Evolutionary conservation across 148 eudicot genomes (phyloP), one percentile per base, ranked within the genome.

Genomic region (Tetragonia tetragonoides): DNA sequence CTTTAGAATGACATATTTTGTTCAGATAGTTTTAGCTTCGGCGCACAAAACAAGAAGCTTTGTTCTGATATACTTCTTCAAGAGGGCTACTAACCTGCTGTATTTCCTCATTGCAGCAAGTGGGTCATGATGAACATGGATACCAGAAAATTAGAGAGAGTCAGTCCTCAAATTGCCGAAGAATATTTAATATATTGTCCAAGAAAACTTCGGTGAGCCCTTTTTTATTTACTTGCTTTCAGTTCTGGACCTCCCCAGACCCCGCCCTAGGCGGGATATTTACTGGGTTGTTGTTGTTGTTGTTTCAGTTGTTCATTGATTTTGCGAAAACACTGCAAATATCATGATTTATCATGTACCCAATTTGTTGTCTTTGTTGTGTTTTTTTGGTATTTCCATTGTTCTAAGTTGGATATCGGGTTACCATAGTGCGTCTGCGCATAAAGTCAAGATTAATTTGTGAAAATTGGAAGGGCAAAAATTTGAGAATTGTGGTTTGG

Each of bases 91-190:
- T 77, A 20, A 78, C 11, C 37, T 59, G 23, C 28, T 77, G 42
- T 73, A 39, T 61, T 56, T 65, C 68, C 68, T 79, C 68, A 42
- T 73, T 86, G 84, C 90, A 95, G 99, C 83, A 95, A 90, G 85
- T 95, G 96, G 96, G 94, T 95, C 84, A 93, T 95, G 97, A 95
- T 95, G 99, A 95, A 95, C 86, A 82, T 90, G 86, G 94, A 91
- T 84, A 95, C 97, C 44, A 84, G 99, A 77, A 88, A 91, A 40
- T 87, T 95, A 66, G 94, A 95, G 85, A 87, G 90, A 87, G 97
- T 89, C 75, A 81, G 78, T 72, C 90, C 88, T 83, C 89, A 92
- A 63, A 89, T 95, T 65, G 92, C 90, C 44, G 89, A 90, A 28
- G 97, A 95, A 78, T 87, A 85, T 83, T 37, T 84, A 51, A 68